Conservation (phyloP, 306 rosid genomes). For the Betula pendula region DNA sequence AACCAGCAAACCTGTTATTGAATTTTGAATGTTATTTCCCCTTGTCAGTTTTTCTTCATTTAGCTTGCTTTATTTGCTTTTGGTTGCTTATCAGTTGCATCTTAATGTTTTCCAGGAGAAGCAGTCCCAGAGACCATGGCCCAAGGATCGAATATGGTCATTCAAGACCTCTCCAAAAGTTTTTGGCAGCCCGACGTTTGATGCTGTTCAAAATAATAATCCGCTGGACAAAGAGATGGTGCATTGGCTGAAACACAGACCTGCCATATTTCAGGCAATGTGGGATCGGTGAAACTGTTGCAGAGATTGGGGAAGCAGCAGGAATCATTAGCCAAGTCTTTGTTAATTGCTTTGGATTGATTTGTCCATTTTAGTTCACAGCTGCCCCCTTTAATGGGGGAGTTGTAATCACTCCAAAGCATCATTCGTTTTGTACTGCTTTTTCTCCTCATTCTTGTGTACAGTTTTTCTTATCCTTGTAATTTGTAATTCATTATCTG, state of each 20-base stretch:
- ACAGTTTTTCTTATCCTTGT: slow-evolving; percentile 60
- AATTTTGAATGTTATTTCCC: not conserved
- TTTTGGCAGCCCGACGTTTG: slow-evolving; percentile 95
- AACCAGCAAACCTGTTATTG: not conserved
- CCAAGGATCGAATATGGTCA: slow-evolving; percentile 91
- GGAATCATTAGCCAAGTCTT: slow-evolving; percentile 30
- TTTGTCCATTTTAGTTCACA: slow-evolving; percentile 38
- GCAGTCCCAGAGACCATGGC: slow-evolving; percentile 92
- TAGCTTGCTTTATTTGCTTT: not conserved
- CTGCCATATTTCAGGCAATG: slow-evolving; percentile 70
- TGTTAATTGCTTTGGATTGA: slow-evolving; percentile 47
- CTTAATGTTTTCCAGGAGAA: slow-evolving; percentile 61
- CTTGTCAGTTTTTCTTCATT: not conserved
- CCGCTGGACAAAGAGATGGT: slow-evolving; percentile 84
- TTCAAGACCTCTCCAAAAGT: slow-evolving; percentile 67
- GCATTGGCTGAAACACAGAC: slow-evolving; percentile 94
- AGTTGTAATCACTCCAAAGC: slow-evolving; percentile 54
- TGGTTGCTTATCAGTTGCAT: slow-evolving; percentile 9
- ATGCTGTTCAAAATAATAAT: slow-evolving; percentile 58
- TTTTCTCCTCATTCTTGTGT: slow-evolving; percentile 65
- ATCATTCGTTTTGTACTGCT: slow-evolving; percentile 40
- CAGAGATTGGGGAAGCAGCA: slow-evolving; percentile 41
- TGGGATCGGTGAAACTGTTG: slow-evolving; percentile 80
- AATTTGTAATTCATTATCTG: slow-evolving; percentile 59
- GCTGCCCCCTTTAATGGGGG: slow-evolving; percentile 61